phyloP scores from a whole-genome alignment of 2,329 filamentous ascomycete genomes.

The Xylaria digitata region DNA sequence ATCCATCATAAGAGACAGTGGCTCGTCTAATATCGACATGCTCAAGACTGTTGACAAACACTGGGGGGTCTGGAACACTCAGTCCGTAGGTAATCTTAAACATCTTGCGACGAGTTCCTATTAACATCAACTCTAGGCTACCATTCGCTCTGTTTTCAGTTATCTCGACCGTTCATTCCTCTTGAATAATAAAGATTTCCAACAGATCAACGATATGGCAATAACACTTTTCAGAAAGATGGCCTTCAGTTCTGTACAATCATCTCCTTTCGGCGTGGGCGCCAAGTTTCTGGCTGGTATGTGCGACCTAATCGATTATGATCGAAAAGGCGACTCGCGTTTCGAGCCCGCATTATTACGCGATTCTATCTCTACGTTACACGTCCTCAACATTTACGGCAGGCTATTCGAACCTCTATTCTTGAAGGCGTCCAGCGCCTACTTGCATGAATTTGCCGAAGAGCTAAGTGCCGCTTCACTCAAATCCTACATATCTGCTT shows the following conservation, averaged over 20 bases:
- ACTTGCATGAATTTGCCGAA: constrained; percentile 76
- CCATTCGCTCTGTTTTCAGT: constrained; percentile 89
- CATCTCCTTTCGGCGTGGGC: constrained; percentile 50
- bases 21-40: constrained; percentile 69
- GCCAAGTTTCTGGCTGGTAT: constrained; percentile 66
- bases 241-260: constrained; percentile 56
- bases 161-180: constrained; percentile 93
- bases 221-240: constrained; percentile 78
- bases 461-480: constrained; percentile 72
- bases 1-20: constrained; percentile 62
- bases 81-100: constrained; percentile 68
- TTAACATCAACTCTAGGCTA: constrained; percentile 55
- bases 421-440: constrained; percentile 73
- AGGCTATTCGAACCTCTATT: constrained; percentile 83
- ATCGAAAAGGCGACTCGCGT: constrained; percentile 68
- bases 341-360: constrained; percentile 75
- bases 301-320: constrained; percentile 78
- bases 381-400: constrained; percentile 84
- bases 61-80: constrained; percentile 83
- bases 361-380: constrained; percentile 82
- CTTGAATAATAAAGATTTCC: constrained; percentile 74
- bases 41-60: constrained; percentile 65
- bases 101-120: not conserved
- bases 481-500: constrained; percentile 79
- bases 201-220: constrained; percentile 83